Conservation (phyloP, 257 asterid species). For the Ophiorrhiza pumila region DNA sequence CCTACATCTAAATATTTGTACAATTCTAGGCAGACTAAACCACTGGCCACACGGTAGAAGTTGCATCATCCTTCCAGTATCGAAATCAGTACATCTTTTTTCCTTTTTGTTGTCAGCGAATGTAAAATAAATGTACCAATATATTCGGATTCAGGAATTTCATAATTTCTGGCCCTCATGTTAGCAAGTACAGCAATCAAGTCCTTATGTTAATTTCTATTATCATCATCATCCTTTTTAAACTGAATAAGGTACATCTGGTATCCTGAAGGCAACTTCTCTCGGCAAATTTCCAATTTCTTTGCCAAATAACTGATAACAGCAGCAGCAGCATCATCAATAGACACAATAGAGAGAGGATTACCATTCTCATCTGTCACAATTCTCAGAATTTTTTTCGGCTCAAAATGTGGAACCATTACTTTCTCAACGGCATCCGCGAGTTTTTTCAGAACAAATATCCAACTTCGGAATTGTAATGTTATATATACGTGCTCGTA, state of each 20-base stretch:
- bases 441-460: constrained; percentile 54
- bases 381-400: constrained; percentile 55
- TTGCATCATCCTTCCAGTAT: constrained; percentile 88
- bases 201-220: constrained; percentile 84
- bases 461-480: constrained; percentile 77
- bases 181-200: constrained; percentile 79
- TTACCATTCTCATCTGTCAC: constrained; percentile 85
- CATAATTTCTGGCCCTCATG: constrained; percentile 91
- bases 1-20: constrained; percentile 63
- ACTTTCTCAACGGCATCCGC: constrained; percentile 56
- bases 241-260: constrained; percentile 81
- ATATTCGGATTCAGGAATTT: constrained; percentile 78
- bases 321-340: constrained; percentile 73
- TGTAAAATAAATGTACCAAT: too few relatives aligned
- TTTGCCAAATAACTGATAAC: constrained; percentile 53
- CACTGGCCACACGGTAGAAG: constrained; percentile 87
- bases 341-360: constrained; percentile 63
- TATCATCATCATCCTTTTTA: constrained; percentile 86
- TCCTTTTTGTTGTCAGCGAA: constrained; percentile 80
- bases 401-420: constrained; percentile 64
- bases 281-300: constrained; percentile 58
- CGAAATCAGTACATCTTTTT: too few relatives aligned
- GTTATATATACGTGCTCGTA: constrained; percentile 76
- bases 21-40: constrained; percentile 79
- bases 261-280: constrained; percentile 52